A percentile compares a stretch with the other conserved stretches of the same genome.
Evolutionary conservation across 2,329 filamentous ascomycete species (phyloP).

Genomic region (Apiospora marii): DNA sequence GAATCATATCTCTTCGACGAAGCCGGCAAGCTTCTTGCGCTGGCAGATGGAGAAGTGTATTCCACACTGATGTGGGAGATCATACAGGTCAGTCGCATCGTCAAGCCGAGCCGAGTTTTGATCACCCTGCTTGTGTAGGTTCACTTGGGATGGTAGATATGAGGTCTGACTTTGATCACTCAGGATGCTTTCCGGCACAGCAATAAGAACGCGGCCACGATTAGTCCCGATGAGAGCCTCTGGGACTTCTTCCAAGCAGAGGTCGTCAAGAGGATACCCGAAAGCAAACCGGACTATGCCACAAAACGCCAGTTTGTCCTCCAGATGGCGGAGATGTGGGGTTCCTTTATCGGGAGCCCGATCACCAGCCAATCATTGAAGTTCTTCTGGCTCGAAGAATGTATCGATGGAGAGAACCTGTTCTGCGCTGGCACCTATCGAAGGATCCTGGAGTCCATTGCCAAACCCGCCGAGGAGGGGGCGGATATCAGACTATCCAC

Average conservation of each 20-base stretch:
- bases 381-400: conserved; percentile 82
- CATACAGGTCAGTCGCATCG: conserved; percentile 48
- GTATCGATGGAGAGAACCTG: conserved; percentile 74
- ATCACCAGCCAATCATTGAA: conserved; percentile 72
- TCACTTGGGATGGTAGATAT: background rate
- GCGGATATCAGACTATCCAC: conserved; percentile 62
- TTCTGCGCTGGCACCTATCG: conserved; percentile 68
- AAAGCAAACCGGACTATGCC: conserved; percentile 50
- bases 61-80: conserved; percentile 71
- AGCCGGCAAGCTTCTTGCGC: conserved; percentile 58
- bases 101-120: background rate
- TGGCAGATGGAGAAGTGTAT: conserved; percentile 54
- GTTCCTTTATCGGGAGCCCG: conserved; percentile 73
- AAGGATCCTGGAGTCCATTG: conserved; percentile 64
- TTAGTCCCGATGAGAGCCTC: conserved; percentile 56
- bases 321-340: conserved; percentile 71
- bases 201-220: conserved; percentile 61
- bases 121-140: background rate
- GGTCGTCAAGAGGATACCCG: conserved; percentile 54
- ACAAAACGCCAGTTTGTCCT: conserved; percentile 53
- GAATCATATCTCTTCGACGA: conserved; percentile 64
- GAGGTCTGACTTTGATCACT: background rate
- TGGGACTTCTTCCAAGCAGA: conserved; percentile 60
- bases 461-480: conserved; percentile 61
- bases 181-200: conserved; percentile 72